Base-by-base conservation (phyloP, 306 rosid species). In the Purshia tridentata region DNA sequence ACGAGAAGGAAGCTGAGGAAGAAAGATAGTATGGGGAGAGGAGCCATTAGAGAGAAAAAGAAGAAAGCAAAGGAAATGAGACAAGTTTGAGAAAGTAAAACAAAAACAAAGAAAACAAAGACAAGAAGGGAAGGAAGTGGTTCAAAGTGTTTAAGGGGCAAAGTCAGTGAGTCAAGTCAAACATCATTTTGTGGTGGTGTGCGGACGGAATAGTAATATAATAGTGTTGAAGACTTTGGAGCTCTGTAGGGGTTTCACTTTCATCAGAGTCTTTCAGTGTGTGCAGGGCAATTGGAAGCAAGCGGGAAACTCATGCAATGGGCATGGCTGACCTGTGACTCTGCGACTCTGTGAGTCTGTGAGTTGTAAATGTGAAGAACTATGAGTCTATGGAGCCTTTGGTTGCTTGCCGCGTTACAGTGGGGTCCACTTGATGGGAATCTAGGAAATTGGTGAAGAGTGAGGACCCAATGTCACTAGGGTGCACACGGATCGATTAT, bases 101-200 rank as follows among this genome's bases (percentile, higher is more conserved):
- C 4, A 5, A 23, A 5, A 8, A 9, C 35, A 37, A 29, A 51
- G 41, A 42, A 22, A 4, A 1, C 6, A 47, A 9, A 10, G 51
- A 46, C 6, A 22, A 15, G 22, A 44, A 12, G 13, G 41, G 46
- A 48, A 41, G 5, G 71, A 50, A 12, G 52, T 44, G 48, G 72
- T 64, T 64, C 52, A 35, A n/a, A 63, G 35, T 42, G 10, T 5
- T 18, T 12, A 11, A n/a, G 29, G 6, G 5, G n/a, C 22, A 70
- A 64, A 71, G 77, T 51, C 35, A 40, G 50, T 37, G 4, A 48
- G 79, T 75, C 86, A 65, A 78, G 82, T 78, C 86, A 82, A 82
- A 59, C 12, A 77, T 40, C 11, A 49, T 23, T 13, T 8, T 53
- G 35, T 14, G 59, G 73, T 10, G 48, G 67, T 48, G 67, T 41